A percentile compares a stretch with the other conserved stretches of the same genome.
These are phyloP conservation scores for Saccharomycopsis microspora DNA, from an alignment of 805 yeast species.

Conservation along the genomic window DNA sequence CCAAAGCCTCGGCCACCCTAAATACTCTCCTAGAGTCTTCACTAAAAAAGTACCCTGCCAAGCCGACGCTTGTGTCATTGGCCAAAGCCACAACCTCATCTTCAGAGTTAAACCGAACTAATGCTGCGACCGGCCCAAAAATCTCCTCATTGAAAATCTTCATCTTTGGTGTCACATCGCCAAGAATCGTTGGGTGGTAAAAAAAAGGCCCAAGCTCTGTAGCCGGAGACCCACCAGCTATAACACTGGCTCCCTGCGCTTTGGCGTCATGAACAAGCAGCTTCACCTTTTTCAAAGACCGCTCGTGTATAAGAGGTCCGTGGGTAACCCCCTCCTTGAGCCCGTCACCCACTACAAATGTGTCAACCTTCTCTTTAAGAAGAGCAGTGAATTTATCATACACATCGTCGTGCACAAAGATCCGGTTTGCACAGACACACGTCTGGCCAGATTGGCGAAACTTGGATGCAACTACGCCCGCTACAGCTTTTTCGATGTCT, in stretches of 20 bases:
- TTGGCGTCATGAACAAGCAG: slow-evolving; percentile 58
- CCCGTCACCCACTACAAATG: slow-evolving; percentile 52
- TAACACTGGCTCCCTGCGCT: slow-evolving; percentile 49
- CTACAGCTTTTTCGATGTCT: slow-evolving; percentile 51
- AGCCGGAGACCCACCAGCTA: slow-evolving; percentile 48
- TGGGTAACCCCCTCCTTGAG: slow-evolving; percentile 48
- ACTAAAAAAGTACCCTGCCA: slow-evolving; percentile 69
- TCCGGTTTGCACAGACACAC: slow-evolving; percentile 69
- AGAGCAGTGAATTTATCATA: slow-evolving; percentile 48
- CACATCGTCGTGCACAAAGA: slow-evolving; percentile 52
- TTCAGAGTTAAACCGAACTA: slow-evolving; percentile 51
- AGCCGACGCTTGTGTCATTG: slow-evolving; percentile 58
- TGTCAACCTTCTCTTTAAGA: slow-evolving; percentile 34
- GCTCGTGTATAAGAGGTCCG: slow-evolving; percentile 62
- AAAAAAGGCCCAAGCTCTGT: slow-evolving; percentile 49
- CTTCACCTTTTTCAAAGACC: slow-evolving; percentile 50
- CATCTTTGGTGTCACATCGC: slow-evolving; percentile 49
- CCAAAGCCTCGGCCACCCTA: slow-evolving; percentile 53
- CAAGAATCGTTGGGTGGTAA: slow-evolving; percentile 57
- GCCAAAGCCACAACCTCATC: slow-evolving; percentile 54
- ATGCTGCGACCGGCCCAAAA: slow-evolving; percentile 71
- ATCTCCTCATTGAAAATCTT: slow-evolving; percentile 57
- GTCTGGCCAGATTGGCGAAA: slow-evolving; percentile 75
- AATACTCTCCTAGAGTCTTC: slow-evolving; percentile 41
- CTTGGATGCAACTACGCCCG: slow-evolving; percentile 55